Percentiles rank a stretch among this genome's conserved stretches.
These are phyloP conservation scores for Capsicum pubescens DNA, from an alignment of 257 asterid species.

Conservation along the genomic window DNA sequence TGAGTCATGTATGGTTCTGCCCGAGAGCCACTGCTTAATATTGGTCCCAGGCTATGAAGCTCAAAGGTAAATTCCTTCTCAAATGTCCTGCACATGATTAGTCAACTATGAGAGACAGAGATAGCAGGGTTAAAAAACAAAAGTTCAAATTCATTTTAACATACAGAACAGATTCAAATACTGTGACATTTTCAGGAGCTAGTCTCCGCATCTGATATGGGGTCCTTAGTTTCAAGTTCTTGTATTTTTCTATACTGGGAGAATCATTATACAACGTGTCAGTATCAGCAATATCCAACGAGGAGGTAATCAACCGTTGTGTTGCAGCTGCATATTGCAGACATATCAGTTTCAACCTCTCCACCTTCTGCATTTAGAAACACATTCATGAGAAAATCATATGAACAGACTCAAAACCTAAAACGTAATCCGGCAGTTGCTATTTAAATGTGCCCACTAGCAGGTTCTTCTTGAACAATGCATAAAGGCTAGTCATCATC, in stretches of 20 bases:
- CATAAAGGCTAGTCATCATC: slow-evolving; percentile 7
- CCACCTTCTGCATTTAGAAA: slow-evolving; percentile 75
- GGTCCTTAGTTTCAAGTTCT: slow-evolving; percentile 66
- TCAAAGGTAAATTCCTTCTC: slow-evolving; percentile 78
- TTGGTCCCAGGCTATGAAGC: slow-evolving; percentile 87
- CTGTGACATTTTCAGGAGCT: slow-evolving; percentile 64
- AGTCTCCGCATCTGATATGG: slow-evolving; percentile 58
- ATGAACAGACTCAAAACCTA: background rate
- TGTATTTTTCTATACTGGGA: slow-evolving; percentile 51
- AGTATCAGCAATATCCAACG: slow-evolving; percentile 53
- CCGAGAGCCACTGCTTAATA: slow-evolving; percentile 82
- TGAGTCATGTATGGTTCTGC: slow-evolving; percentile 97
- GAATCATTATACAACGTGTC: slow-evolving; percentile 39
- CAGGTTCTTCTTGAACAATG: slow-evolving; percentile 21
- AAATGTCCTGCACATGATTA: slow-evolving; percentile 68
- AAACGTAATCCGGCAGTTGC: background rate
- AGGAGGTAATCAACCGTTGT: slow-evolving; percentile 75
- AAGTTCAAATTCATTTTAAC: slow-evolving; percentile 34
- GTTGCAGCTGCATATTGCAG: slow-evolving; percentile 94
- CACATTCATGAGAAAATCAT: slow-evolving; percentile 31
- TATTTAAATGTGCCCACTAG: background rate
- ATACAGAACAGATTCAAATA: slow-evolving; percentile 75
- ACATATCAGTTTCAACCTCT: slow-evolving; percentile 83
- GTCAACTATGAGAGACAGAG: slow-evolving; percentile 15
- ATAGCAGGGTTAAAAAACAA: slow-evolving; percentile 8